Evolutionary conservation across 2,329 filamentous ascomycete genomes (phyloP).

Genomic region (Penicillium brasilianum): DNA sequence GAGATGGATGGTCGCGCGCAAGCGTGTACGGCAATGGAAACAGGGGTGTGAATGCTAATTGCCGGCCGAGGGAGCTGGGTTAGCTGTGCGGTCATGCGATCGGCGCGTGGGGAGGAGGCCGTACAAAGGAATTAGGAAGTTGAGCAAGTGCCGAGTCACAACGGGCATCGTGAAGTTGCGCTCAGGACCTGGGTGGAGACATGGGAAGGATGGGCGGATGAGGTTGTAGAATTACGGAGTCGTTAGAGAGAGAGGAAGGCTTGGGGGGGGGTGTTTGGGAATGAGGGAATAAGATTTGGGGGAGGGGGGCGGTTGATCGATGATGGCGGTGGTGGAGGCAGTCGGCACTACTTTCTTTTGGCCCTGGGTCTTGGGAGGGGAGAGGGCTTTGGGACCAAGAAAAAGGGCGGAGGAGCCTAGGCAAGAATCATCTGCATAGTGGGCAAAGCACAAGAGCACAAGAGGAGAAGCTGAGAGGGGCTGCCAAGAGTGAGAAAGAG

Average conservation of each 20-base stretch:
- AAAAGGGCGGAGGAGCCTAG: conserved; percentile 16
- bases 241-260: not conserved
- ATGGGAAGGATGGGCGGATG: not conserved
- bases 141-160: conserved; percentile 8
- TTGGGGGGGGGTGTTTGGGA: not conserved
- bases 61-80: not conserved
- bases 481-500: conserved; percentile 17
- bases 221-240: not conserved
- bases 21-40: conserved; percentile 35
- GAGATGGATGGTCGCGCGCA: not conserved
- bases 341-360: not conserved
- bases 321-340: not conserved
- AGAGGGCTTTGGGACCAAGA: not conserved
- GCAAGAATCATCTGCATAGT: not conserved
- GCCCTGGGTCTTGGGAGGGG: not conserved
- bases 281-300: not conserved
- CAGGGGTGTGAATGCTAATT: conserved; percentile 3
- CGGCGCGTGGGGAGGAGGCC: conserved; percentile 6
- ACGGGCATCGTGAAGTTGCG: conserved; percentile 15
- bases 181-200: conserved; percentile 4
- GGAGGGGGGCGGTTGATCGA: not conserved
- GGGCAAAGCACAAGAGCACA: conserved; percentile 12
- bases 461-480: conserved; percentile 20
- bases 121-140: conserved; percentile 5
- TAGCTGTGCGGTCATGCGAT: conserved; percentile 17